Evolutionary conservation across 2,329 filamentous ascomycete species (phyloP).

Genomic region (Pyricularia sp.): DNA sequence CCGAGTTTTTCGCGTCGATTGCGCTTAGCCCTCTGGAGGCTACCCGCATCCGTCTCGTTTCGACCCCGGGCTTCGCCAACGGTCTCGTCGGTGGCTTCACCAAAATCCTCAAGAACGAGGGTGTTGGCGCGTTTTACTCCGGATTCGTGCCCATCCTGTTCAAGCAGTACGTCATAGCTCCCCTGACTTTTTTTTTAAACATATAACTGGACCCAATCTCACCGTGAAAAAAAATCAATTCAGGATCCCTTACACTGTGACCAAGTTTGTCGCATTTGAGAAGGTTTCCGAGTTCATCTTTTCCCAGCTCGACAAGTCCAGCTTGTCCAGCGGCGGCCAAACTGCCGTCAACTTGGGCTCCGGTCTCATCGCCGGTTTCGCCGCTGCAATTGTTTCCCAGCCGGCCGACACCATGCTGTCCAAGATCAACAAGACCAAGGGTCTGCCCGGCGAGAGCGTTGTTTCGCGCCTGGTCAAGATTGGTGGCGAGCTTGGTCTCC

Average conservation of each 20-base stretch:
- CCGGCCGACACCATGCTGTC: constrained; percentile 79
- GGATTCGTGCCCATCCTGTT: constrained; percentile 72
- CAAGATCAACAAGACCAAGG: constrained; percentile 87
- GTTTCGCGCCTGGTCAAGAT: constrained; percentile 71
- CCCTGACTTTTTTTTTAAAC: too few relatives aligned
- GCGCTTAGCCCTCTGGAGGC: constrained; percentile 78
- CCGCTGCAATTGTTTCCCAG: constrained; percentile 71
- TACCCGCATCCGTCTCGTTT: constrained; percentile 77
- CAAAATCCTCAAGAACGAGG: constrained; percentile 68
- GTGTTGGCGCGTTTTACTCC: constrained; percentile 70
- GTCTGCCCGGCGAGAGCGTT: constrained; percentile 69
- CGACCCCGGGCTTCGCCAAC: constrained; percentile 65
- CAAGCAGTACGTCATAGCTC: constrained; percentile 51
- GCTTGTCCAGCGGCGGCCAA: constrained; percentile 53
- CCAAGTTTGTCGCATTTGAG: constrained; percentile 83
- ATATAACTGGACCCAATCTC: neutral
- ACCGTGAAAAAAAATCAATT: neutral
- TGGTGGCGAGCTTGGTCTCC: constrained; percentile 56
- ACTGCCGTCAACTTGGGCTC: constrained; percentile 56
- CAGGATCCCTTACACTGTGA: constrained; percentile 78
- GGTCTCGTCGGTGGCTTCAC: constrained; percentile 62
- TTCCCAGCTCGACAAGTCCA: constrained; percentile 55
- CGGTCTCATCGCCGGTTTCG: constrained; percentile 54
- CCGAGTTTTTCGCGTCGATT: constrained; percentile 57
- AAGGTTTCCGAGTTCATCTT: constrained; percentile 66